Base-by-base conservation (phyloP, 2,329 filamentous ascomycete species). In the Sordariomycetes sp. region DNA sequence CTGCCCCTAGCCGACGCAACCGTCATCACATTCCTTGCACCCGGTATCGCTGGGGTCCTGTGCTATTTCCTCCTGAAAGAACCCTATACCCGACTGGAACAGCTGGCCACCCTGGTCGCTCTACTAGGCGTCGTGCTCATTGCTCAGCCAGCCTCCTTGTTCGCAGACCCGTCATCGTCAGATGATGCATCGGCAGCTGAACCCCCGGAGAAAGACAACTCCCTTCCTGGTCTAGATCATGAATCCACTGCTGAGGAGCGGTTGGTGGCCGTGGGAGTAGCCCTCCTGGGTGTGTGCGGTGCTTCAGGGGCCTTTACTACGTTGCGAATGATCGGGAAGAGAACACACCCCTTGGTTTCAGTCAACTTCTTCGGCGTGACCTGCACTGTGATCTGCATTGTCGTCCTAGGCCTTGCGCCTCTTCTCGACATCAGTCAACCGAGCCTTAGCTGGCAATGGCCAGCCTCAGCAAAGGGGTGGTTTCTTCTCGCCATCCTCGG, bases 1-100 rank as follows among this genome's bases (percentile, higher is more conserved):
- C 72, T 94, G 4, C 84, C 86, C 1, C 69, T 94, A 3, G 82
- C 86, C 12, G 87, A 94, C 53, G 86, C 87, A 3, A 92, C 85
- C 0, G 87, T 94, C 21, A 81, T 95, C 34, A 92, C 86, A 8
- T 95, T 94, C 51, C 68, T 94, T 6, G 75, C 82, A 0, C 88
- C 88, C 0, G 81, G 80, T 11, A 67, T 93, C 6, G 75, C 85
- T 15, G 86, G 84, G 37, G 86, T 88, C 61, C 71, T 82, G 14
- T 94, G 86, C 53, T 86, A 82, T 23, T 64, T 87, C 36, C 59
- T 88, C 24, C 59, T 79, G 14, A 73, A 77, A 33, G 86, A 94
- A 46, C 81, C 82, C 0, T 94, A 90, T 51, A 86, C 83, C 3
- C 68, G 75, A 17, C 72, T 73, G 26, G 86, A 94, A 53, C 82